phyloP scores from a whole-genome alignment of 495 filamentous ascomycete genomes.

The Apodospora peruviana region DNA sequence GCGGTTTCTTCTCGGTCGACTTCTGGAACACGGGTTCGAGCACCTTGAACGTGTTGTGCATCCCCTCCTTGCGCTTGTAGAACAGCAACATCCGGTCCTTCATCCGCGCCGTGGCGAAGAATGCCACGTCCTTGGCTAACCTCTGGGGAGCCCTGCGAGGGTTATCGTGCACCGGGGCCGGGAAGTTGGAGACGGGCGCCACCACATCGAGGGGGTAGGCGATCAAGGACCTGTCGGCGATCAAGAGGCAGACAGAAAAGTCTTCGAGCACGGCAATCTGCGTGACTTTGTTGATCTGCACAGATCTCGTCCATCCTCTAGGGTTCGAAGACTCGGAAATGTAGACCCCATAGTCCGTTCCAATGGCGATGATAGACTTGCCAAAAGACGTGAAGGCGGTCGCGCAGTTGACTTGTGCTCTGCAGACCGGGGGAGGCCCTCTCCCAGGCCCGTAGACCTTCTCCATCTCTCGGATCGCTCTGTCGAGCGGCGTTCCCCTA shows the following conservation, averaged over 20 bases:
- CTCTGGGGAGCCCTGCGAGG: slow-evolving; percentile 79
- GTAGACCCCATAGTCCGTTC: slow-evolving; percentile 91
- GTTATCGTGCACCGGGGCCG: slow-evolving; percentile 55
- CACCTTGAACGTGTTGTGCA: slow-evolving; percentile 91
- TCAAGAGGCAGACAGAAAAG: slow-evolving; percentile 84
- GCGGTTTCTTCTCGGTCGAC: slow-evolving; percentile 65
- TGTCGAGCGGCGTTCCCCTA: slow-evolving; percentile 83
- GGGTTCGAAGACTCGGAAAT: slow-evolving; percentile 80
- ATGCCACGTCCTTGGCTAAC: slow-evolving; percentile 87
- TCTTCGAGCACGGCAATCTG: slow-evolving; percentile 95
- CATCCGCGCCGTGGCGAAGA: slow-evolving; percentile 93
- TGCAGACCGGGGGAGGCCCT: slow-evolving; percentile 70
- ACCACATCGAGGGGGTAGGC: slow-evolving; percentile 92
- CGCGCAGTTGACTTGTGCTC: slow-evolving; percentile 84
- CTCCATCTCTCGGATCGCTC: slow-evolving; percentile 86
- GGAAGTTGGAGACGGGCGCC: slow-evolving; percentile 63
- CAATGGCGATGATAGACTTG: slow-evolving; percentile 86
- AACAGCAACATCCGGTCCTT: slow-evolving; percentile 92
- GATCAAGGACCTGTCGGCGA: slow-evolving; percentile 85
- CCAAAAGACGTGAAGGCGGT: slow-evolving; percentile 80
- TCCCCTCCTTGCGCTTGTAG: slow-evolving; percentile 91
- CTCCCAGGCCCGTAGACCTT: slow-evolving; percentile 59
- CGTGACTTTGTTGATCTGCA: slow-evolving; percentile 69
- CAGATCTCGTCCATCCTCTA: slow-evolving; percentile 80
- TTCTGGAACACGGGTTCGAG: slow-evolving; percentile 94